phyloP scores from a whole-genome alignment of 495 filamentous ascomycete genomes.

The Penicillium tannophilum region DNA sequence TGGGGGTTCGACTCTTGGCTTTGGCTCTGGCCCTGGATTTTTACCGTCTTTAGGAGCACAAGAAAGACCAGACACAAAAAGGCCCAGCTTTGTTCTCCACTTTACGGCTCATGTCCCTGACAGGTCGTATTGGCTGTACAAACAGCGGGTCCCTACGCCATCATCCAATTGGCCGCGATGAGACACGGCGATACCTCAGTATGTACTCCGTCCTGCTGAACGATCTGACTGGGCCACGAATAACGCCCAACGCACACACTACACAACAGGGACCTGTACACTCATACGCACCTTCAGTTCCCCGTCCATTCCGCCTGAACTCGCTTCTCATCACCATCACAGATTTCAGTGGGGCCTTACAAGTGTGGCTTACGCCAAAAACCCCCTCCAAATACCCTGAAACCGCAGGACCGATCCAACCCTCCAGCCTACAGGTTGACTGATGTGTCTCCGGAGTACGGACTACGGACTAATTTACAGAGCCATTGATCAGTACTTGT shows the following conservation, averaged over 20 bases:
- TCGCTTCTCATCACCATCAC: not conserved
- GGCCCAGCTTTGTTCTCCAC: not conserved
- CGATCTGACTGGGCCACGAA: not conserved
- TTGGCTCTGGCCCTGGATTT: not conserved
- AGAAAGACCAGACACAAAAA: not conserved
- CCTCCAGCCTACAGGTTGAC: not conserved
- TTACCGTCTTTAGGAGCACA: not conserved
- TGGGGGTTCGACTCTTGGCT: not conserved
- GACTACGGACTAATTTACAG: not conserved
- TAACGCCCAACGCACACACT: not conserved
- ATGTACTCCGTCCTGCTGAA: not conserved
- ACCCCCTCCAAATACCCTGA: not conserved
- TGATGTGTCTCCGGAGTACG: not conserved
- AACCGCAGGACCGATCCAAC: not conserved
- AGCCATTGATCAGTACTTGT: not conserved
- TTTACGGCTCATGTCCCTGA: not conserved
- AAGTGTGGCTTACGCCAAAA: not conserved
- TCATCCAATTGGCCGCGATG: not conserved
- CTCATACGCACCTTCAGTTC: not conserved
- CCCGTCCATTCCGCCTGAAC: not conserved
- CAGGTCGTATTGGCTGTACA: not conserved
- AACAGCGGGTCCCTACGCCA: not conserved
- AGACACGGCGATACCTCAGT: not conserved
- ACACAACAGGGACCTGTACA: slow-evolving; percentile 1
- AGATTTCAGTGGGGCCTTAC: not conserved